phyloP scores from a whole-genome alignment of 306 rosid species.

The Medicago ruthenica region DNA sequence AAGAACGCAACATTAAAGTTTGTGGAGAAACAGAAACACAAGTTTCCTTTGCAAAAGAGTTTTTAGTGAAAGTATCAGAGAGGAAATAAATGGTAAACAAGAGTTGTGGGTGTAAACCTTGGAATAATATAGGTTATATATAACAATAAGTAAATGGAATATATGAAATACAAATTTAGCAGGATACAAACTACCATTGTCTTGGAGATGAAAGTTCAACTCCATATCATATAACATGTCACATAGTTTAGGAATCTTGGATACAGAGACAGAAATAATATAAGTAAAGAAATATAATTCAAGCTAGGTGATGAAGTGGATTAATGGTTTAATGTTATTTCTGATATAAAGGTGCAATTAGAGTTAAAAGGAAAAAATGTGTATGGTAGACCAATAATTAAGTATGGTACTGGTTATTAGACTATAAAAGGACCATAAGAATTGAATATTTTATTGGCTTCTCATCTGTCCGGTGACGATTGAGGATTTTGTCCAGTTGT shows the following conservation, averaged over 20 bases:
- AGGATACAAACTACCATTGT: background rate
- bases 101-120: too few species aligned
- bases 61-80: too few species aligned
- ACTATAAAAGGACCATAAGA: background rate
- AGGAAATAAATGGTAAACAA: too few species aligned
- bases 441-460: background rate
- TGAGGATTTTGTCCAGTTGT: too few species aligned
- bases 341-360: background rate
- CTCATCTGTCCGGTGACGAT: too few species aligned
- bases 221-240: background rate
- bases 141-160: background rate
- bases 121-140: background rate
- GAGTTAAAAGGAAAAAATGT: background rate
- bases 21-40: too few species aligned
- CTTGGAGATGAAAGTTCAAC: background rate
- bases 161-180: background rate
- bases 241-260: background rate
- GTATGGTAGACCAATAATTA: background rate
- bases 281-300: background rate
- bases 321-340: background rate
- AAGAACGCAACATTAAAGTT: too few species aligned
- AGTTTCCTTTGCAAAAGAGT: too few species aligned
- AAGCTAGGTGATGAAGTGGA: background rate
- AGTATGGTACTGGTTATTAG: conserved; percentile 4
- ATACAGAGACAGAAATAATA: background rate